Evolutionary conservation across 371 early-diverging fungal species (phyloP).

Genomic region (Massospora cicadina): DNA sequence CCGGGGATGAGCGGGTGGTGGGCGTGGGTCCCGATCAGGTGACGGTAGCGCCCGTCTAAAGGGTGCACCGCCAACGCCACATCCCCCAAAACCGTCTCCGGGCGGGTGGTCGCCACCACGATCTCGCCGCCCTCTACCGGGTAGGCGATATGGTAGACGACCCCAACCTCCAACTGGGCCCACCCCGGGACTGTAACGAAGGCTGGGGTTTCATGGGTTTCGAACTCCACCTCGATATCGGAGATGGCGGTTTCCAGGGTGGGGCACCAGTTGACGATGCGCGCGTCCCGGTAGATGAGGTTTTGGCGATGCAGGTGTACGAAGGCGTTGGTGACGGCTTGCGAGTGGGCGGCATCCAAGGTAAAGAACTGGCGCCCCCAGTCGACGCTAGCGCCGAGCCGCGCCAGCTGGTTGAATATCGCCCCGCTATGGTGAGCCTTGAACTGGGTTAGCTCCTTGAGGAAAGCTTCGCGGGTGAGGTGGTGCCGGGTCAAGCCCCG

Average conservation of each 20-base stretch:
- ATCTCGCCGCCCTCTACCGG: conserved; percentile 25
- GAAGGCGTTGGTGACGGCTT: conserved; percentile 80
- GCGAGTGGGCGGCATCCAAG: conserved; percentile 55
- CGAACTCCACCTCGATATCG: conserved; percentile 85
- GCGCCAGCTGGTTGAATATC: conserved; percentile 36
- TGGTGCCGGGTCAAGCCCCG: conserved; percentile 26
- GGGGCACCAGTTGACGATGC: conserved; percentile 91
- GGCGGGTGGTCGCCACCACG: conserved; percentile 91
- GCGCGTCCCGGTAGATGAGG: conserved; percentile 75
- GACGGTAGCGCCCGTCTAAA: conserved; percentile 67
- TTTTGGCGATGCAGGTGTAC: conserved; percentile 69
- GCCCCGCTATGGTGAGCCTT: conserved; percentile 39
- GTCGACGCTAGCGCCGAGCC: conserved; percentile 73
- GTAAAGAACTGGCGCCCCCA: conserved; percentile 82
- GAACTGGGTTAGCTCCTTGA: conserved; percentile 80
- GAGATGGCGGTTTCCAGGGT: conserved; percentile 84
- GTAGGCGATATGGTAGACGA: conserved; percentile 45
- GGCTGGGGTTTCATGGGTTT: conserved; percentile 37
- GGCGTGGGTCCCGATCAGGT: conserved; percentile 58
- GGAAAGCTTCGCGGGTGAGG: conserved; percentile 66
- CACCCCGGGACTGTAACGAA: conserved; percentile 47
- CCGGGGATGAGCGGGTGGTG: conserved; percentile 71
- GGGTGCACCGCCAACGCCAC: conserved; percentile 94
- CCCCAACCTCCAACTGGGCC: conserved; percentile 63
- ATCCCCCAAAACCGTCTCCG: conserved; percentile 99